Base-by-base conservation (phyloP, 208 protist species). In the Leishmania tarentolae region DNA sequence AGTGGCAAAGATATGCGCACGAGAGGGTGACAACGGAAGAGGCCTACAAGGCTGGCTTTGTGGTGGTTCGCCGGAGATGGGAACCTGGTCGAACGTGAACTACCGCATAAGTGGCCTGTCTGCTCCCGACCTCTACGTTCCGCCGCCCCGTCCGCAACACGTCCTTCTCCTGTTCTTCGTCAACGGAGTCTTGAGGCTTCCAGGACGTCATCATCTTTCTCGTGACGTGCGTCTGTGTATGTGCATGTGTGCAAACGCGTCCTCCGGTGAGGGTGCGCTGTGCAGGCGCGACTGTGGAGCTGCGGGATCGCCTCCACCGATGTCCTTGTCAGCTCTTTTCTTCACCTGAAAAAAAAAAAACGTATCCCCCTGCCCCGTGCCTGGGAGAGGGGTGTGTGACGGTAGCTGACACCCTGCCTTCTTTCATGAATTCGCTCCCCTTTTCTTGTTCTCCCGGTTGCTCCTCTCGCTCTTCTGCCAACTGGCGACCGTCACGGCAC, bases 61-160 rank as follows among this genome's bases (percentile, higher is more conserved):
- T 31, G 57, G 57, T 68, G 28, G 28, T 42, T 28, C 63, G 13
- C 17, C 17, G 17, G 35, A 17, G 63, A 15, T 17, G 63, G 63
- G 28, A 28, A 15, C 15, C 15, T 35, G 63, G 63, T 24, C 42
- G 63, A 19, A 35, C n/a, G 66, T 46, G 66, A 21, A 46, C 66
- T 71, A 40, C 31, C 19, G 66, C 66, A 40, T 46, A n/a, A n/a
- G 40, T 46, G 66, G 40, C 66, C 5, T 40, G 37, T 46, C 31
- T 31, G 57, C 46, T 21, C 40, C 19, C n/a, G n/a, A n/a, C n/a
- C 15, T 19, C 66, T 75, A 31, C 68, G 24, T 31, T 75, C 42
- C 69, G 69, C 69, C 63, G 28, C 0, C 63, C 63, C 28, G 3
- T 74, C 40, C 46, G 70, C 70, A 71, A 71, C 40, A 71, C 66